These are phyloP conservation scores for Papilionanthe hybrid DNA, from an alignment of 116 monocot genomes.

Conservation along the genomic window DNA sequence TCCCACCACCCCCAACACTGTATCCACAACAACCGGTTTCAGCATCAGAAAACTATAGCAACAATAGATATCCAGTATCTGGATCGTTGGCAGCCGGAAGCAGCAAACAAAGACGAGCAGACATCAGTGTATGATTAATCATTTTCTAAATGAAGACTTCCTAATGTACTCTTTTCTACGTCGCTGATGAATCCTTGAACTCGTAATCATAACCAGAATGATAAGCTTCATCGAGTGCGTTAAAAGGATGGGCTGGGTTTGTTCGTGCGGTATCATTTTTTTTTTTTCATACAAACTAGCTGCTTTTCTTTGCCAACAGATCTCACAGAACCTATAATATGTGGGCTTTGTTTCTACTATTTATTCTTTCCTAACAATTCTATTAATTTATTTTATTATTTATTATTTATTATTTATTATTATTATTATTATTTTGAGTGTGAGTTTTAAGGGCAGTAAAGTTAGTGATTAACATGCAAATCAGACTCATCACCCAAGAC, in stretches of 20 bases:
- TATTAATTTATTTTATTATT: too few relatives aligned
- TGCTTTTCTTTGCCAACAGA: neutral
- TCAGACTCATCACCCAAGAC: too few relatives aligned
- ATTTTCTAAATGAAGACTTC: neutral
- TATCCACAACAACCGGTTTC: slow-evolving; percentile 88
- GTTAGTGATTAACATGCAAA: too few relatives aligned
- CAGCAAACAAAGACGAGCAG: slow-evolving; percentile 45
- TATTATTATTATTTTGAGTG: too few relatives aligned
- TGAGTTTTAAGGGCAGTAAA: too few relatives aligned
- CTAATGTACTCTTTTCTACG: neutral
- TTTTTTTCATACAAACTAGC: neutral
- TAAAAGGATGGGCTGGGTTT: neutral
- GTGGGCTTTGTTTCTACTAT: neutral
- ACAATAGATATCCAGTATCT: slow-evolving; percentile 34
- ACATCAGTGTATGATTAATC: slow-evolving; percentile 63
- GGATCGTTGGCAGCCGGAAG: slow-evolving; percentile 29
- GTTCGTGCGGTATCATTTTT: neutral
- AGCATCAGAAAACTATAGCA: slow-evolving; percentile 42
- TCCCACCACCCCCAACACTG: slow-evolving; percentile 64
- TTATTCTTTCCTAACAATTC: too few relatives aligned
- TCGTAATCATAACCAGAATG: neutral
- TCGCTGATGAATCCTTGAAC: neutral
- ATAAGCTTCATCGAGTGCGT: neutral
- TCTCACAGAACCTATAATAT: neutral
- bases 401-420: too few relatives aligned